Conservation (phyloP, 495 filamentous ascomycete species). For the Neurospora africana region DNA sequence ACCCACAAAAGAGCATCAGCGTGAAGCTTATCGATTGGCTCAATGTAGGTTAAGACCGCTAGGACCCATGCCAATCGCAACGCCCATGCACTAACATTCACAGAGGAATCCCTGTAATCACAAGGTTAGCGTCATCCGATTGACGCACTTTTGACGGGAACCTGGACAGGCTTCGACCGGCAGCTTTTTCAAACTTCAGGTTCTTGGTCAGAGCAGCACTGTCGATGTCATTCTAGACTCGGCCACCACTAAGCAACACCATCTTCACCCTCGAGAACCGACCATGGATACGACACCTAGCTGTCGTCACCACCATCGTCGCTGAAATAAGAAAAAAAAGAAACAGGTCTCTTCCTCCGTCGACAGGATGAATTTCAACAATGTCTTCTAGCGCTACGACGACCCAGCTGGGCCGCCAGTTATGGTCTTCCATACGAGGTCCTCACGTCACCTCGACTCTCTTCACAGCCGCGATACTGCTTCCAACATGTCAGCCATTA, state of each 20-base stretch:
- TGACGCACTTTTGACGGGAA: constrained; percentile 10
- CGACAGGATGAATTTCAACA: constrained; percentile 29
- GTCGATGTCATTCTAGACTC: neutral
- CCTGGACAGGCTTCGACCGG: neutral
- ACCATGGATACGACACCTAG: neutral
- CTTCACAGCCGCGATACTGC: constrained; percentile 18
- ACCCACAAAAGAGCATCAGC: constrained; percentile 10
- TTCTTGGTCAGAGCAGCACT: neutral
- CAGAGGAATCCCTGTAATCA: constrained; percentile 2
- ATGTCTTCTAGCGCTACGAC: constrained; percentile 37
- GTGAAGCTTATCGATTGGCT: constrained; percentile 28
- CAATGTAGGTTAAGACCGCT: neutral
- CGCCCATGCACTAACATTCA: neutral
- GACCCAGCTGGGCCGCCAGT: constrained; percentile 34
- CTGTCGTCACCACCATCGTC: neutral
- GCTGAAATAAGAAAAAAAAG: neutral
- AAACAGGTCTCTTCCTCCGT: neutral
- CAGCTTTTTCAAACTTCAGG: neutral
- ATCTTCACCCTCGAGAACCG: neutral
- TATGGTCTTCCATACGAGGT: constrained; percentile 35
- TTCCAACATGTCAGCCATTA: constrained; percentile 15
- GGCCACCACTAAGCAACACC: neutral
- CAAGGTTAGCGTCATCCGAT: constrained; percentile 16
- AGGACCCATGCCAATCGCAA: constrained; percentile 3
- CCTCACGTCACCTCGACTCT: constrained; percentile 19